Conservation (phyloP, 345 rosid genomes). For the Gynandropsis gynandra region DNA sequence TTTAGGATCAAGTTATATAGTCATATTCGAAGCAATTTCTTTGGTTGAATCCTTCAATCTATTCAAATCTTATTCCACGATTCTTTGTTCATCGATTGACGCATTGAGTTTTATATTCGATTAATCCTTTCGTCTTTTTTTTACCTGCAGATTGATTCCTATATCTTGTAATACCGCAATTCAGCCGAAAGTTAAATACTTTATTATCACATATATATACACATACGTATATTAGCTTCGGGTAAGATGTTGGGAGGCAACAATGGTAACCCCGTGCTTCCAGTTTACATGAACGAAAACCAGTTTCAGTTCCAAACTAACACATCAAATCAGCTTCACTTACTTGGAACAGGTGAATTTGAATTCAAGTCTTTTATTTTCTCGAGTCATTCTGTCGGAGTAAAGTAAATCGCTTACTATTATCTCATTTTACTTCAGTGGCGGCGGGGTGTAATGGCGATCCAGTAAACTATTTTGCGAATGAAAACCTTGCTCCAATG, state of each 20-base stretch:
- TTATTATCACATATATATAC: background rate
- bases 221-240: conserved; percentile 8
- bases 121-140: background rate
- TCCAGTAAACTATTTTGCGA: conserved; percentile 62
- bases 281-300: conserved; percentile 43
- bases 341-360: conserved; percentile 58
- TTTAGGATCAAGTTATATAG: too few relatives aligned
- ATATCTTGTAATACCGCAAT: background rate
- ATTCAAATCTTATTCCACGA: too few relatives aligned
- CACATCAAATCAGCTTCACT: conserved; percentile 59
- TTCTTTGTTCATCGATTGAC: too few relatives aligned
- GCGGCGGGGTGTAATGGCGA: conserved; percentile 52
- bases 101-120: too few relatives aligned
- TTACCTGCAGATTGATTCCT: conserved; percentile 31
- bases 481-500: conserved; percentile 47
- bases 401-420: conserved; percentile 1
- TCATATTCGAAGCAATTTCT: too few relatives aligned
- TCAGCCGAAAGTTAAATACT: conserved; percentile 17
- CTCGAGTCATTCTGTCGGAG: conserved; percentile 1
- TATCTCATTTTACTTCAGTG: conserved; percentile 31
- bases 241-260: conserved; percentile 64
- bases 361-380: background rate
- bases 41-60: too few relatives aligned
- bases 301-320: conserved; percentile 54
- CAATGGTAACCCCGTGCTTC: conserved; percentile 45